A percentile compares a stretch with the other conserved stretches of the same genome.
Conservation (phyloP, 1,139 yeast species). For the Saccharomyces hybrid region DNA sequence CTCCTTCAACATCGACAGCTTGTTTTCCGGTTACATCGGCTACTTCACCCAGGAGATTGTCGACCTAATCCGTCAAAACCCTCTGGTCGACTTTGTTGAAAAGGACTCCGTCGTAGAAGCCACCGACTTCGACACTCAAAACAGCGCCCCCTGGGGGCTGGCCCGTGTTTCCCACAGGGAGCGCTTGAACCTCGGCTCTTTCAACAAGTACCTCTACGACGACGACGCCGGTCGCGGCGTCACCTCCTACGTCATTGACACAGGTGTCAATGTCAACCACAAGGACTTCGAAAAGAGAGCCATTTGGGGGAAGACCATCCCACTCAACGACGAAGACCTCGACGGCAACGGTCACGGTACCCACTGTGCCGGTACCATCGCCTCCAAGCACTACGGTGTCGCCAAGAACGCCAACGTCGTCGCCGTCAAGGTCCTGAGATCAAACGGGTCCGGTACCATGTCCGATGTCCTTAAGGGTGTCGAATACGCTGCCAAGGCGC, state of each 20-base stretch:
- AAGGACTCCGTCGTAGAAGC: conserved; percentile 69
- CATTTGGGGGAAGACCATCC: conserved; percentile 86
- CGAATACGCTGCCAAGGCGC: conserved; percentile 66
- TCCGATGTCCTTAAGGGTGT: conserved; percentile 78
- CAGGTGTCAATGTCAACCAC: conserved; percentile 80
- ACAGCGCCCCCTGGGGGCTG: conserved; percentile 92
- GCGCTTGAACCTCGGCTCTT: conserved; percentile 62
- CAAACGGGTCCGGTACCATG: conserved; percentile 74
- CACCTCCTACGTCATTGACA: conserved; percentile 78
- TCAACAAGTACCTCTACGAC: conserved; percentile 81
- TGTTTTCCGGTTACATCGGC: conserved; percentile 61
- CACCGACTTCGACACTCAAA: conserved; percentile 56
- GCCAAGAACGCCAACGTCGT: conserved; percentile 68
- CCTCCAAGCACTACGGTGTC: conserved; percentile 66
- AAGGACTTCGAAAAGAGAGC: conserved; percentile 90
- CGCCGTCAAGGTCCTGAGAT: conserved; percentile 70
- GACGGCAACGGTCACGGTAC: conserved; percentile 94
- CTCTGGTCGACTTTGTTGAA: conserved; percentile 69
- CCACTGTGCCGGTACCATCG: conserved; percentile 84
- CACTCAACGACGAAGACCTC: conserved; percentile 67
- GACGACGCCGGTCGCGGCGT: conserved; percentile 84
- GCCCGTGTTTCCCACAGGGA: conserved; percentile 90
- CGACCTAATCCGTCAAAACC: conserved; percentile 60
- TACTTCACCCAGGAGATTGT: conserved; percentile 65
- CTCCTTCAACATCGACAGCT: conserved; percentile 50